phyloP scores from a whole-genome alignment of 345 rosid species.

The Brassica incana region DNA sequence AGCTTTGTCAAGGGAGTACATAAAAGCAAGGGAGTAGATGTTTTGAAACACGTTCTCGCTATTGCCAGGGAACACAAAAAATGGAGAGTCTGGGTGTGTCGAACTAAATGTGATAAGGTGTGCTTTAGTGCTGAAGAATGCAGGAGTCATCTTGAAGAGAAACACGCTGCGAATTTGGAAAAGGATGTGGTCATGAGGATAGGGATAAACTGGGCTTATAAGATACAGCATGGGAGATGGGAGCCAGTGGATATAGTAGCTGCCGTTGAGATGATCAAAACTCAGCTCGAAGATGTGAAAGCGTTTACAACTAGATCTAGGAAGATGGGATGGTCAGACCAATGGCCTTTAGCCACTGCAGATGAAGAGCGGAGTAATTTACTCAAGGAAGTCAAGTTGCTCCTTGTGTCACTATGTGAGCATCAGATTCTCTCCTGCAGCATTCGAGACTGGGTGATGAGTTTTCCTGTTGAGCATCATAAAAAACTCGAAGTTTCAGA shows the following conservation, averaged over 20 bases:
- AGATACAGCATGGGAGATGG: constrained; percentile 6
- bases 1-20: neutral
- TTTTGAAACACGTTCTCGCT: neutral
- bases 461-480: neutral
- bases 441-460: constrained; percentile 27
- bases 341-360: constrained; percentile 20
- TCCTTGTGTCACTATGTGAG: constrained; percentile 2
- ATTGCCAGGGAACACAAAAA: neutral
- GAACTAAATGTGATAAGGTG: neutral
- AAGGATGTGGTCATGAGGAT: neutral
- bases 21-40: neutral
- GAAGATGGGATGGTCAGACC: constrained; percentile 25
- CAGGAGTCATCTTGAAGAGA: constrained; percentile 22
- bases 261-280: constrained; percentile 18
- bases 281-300: constrained; percentile 16
- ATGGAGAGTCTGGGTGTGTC: constrained; percentile 32
- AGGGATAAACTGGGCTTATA: constrained; percentile 12
- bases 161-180: constrained; percentile 12
- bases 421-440: neutral
- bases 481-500: neutral
- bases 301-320: neutral
- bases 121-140: constrained; percentile 1
- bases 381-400: constrained; percentile 20
- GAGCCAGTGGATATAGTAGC: constrained; percentile 27
- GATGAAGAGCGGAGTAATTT: constrained; percentile 17